Evolutionary conservation across 768 basidiomycete species (phyloP), one percentile per base, ranked within the genome.

Genomic region (Trametes cubensis): DNA sequence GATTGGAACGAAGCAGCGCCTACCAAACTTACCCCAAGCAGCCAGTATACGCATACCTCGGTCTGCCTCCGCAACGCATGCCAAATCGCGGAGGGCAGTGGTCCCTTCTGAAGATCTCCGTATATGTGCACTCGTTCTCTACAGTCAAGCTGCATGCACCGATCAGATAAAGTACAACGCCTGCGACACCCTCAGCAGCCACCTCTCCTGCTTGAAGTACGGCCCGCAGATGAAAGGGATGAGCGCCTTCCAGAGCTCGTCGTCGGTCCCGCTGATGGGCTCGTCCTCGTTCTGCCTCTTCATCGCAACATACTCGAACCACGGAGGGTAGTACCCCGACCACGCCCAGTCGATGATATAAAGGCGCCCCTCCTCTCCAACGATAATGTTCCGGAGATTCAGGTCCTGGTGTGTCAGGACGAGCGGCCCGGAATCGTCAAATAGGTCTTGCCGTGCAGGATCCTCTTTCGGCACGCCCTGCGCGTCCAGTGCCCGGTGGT

Each of bases 261-360:
- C 59, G 25, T 46, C 52, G 17, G 49, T 54, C 59, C 59, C 59
- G 23, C 59, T 44, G 14, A 54, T n/a, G 4, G 11, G 18, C n/a
- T 17, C 51, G 21, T 53, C 34, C 39, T 53, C 51, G 39, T 40
- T 53, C 21, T 60, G 50, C 39, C 15, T 23, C 41, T 45, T 20
- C 59, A 52, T 55, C 26, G 51, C 39, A 38, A 49, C 28, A 28
- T 56, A 68, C 30, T 65, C 60, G 40, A 67, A 66, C 69, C 72
- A 76, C 6, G 17, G 59, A 11, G 75, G 75, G 52, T 69, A 76
- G 40, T 59, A 70, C 4, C 75, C 74, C 3, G 68, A 58, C 18
- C 58, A 50, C 0, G 40, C 71, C 72, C 73, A 76, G 62, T 76
- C 75, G 40, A 76, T 64, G 18, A 76, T 49, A 73, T 74, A 77